Conservation (phyloP, 768 basidiomycete genomes). For the Termitomyces sp. region DNA sequence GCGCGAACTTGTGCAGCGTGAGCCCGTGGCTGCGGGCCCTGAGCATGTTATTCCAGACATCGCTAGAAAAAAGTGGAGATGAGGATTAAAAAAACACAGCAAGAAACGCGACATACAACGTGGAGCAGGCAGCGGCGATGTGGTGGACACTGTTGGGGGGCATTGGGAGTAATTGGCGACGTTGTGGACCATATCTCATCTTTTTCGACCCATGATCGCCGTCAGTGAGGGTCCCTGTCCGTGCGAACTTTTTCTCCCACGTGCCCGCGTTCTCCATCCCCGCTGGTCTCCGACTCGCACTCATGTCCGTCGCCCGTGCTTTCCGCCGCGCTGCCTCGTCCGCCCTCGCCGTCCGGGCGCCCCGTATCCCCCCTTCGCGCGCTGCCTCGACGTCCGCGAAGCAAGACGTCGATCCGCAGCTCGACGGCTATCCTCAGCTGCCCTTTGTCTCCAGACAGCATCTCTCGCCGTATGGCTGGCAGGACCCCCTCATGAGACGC, state of each 20-base stretch:
- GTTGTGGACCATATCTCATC: constrained; percentile 3
- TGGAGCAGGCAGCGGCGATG: constrained; percentile 39
- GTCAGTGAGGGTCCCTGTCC: constrained; percentile 13
- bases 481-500: constrained; percentile 69
- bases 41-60: constrained; percentile 72
- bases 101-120: constrained; percentile 41
- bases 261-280: constrained; percentile 6
- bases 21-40: constrained; percentile 40
- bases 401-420: constrained; percentile 55
- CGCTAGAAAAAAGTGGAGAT: constrained; percentile 31
- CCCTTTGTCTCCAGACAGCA: constrained; percentile 64
- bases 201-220: constrained; percentile 24
- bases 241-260: constrained; percentile 14
- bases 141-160: constrained; percentile 36
- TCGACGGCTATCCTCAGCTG: constrained; percentile 69
- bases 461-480: constrained; percentile 65
- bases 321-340: constrained; percentile 30
- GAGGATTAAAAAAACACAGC: constrained; percentile 6
- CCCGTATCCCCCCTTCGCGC: constrained; percentile 15
- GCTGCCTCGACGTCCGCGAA: constrained; percentile 29
- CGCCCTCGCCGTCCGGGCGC: constrained; percentile 5
- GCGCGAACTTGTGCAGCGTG: constrained; percentile 49
- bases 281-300: constrained; percentile 12
- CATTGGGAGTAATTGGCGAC: constrained; percentile 13
- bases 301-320: constrained; percentile 22